Conservation (phyloP, 2,329 filamentous ascomycete genomes). For the Arthrinium puccinioides region DNA sequence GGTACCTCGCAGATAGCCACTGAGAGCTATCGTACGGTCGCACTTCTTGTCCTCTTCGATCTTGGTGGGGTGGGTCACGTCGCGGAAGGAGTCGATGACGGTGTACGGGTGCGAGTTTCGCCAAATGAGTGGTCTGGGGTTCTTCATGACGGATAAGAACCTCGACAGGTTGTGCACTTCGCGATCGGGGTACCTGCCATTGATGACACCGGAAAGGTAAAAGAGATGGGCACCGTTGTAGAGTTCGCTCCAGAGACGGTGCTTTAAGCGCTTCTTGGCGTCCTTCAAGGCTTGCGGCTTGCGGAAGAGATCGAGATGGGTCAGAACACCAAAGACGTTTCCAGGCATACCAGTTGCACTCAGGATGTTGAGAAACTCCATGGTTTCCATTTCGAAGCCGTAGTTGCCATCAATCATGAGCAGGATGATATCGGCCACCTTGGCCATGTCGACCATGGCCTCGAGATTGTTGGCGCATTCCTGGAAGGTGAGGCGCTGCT, state of each 20-base stretch:
- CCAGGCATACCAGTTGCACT: conserved; percentile 96
- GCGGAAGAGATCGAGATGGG: conserved; percentile 89
- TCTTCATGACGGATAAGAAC: conserved; percentile 98
- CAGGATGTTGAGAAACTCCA: conserved; percentile 95
- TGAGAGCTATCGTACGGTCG: conserved; percentile 83
- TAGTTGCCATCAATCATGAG: conserved; percentile 99
- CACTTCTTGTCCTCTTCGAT: conserved; percentile 86
- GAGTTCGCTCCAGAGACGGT: conserved; percentile 91
- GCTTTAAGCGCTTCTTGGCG: conserved; percentile 93
- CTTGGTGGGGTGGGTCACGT: conserved; percentile 87
- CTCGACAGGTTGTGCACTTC: conserved; percentile 93
- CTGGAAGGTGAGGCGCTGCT: conserved; percentile 87
- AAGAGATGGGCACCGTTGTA: conserved; percentile 97
- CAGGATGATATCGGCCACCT: conserved; percentile 93
- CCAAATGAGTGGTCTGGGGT: conserved; percentile 92
- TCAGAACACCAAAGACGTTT: conserved; percentile 95
- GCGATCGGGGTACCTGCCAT: conserved; percentile 91
- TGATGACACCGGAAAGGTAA: conserved; percentile 92
- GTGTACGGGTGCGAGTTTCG: conserved; percentile 93
- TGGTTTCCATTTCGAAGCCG: conserved; percentile 99
- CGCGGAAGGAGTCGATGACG: conserved; percentile 87
- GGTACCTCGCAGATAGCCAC: conserved; percentile 88
- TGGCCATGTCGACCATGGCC: conserved; percentile 93
- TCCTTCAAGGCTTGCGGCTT: conserved; percentile 88
- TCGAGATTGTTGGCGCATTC: conserved; percentile 97